Evolutionary conservation across 371 early-diverging fungal genomes (phyloP), one percentile per base, ranked within the genome.

Genomic region (Apophysomyces variabilis): DNA sequence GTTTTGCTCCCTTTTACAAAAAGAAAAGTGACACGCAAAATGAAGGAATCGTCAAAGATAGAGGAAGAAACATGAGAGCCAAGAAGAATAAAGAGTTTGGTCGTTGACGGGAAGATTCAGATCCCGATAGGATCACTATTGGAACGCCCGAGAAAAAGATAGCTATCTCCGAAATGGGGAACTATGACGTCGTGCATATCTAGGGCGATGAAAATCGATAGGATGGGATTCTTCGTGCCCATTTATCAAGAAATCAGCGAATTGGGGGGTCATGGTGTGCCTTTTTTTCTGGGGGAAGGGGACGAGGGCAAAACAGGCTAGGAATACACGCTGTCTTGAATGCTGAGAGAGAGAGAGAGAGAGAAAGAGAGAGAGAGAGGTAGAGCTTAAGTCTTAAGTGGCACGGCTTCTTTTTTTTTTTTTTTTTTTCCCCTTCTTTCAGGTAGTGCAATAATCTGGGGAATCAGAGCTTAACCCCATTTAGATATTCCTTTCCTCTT

Each of bases 391-490:
- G 32, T 26, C 32, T 26, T 1, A 26, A 26, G 32, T 26, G 32
- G 3, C 32, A 26, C 32, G 32, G 32, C 32, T 26, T 50, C 32
- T 50, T 50, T 18, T 26, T 32, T 50, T 50, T 50, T 50, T 50
- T 50, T 50, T 50, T 21, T 16, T 16, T 35, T 35, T 50, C 54
- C 54, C 21, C 16, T 50, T n/a, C 5, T 21, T 26, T 50, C 54
- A 50, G 54, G 54, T 50, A 7, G 54, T 50, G 54, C 54, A 50
- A 50, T 50, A 50, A 50, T 50, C 54, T 50, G 54, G 54, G 54
- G 54, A 50, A 50, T 50, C 54, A 50, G 54, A 9, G 9, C 8
- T 21, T 6, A 50, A 7, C 54, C 54, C 21, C 4, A 18, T 18
- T 50, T 21, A 7, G 54, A 18, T 45, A 45, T 18, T 32, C 3